Percentiles rank a stretch among this genome's conserved stretches.
These are phyloP conservation scores for Cornus florida DNA, from an alignment of 148 eudicot genomes.

Conservation along the genomic window DNA sequence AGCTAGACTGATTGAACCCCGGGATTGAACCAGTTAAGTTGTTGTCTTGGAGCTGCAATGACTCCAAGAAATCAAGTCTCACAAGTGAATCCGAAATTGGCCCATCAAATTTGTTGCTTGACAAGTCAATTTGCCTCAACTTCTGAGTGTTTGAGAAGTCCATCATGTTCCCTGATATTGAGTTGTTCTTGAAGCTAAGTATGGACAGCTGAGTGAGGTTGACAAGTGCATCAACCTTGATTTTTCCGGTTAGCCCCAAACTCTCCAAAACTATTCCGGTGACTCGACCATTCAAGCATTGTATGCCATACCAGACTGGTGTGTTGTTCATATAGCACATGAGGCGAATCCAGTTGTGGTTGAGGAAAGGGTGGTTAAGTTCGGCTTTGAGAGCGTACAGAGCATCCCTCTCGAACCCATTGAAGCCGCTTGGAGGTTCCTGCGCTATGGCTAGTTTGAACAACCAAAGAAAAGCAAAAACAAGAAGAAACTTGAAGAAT, in stretches of 20 bases:
- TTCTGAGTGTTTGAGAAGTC: conserved; percentile 27
- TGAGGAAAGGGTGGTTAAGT: conserved; percentile 27
- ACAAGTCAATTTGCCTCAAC: conserved; percentile 31
- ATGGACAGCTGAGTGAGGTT: conserved; percentile 27
- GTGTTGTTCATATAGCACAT: conserved; percentile 22
- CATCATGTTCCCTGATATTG: conserved; percentile 31
- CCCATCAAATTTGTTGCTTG: conserved; percentile 31
- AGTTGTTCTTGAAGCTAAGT: conserved; percentile 37
- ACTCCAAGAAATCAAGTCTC: conserved; percentile 19
- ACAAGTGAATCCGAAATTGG: conserved; percentile 30
- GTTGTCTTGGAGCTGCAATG: conserved; percentile 40
- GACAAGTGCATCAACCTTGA: conserved; percentile 22
- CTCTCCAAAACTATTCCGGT: conserved; percentile 28
- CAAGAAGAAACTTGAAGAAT: conserved; percentile 7
- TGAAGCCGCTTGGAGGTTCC: neutral
- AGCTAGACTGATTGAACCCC: conserved; percentile 27
- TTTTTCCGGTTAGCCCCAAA: conserved; percentile 25
- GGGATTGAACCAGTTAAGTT: conserved; percentile 30
- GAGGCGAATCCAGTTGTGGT: conserved; percentile 23
- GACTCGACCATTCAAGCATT: conserved; percentile 27
- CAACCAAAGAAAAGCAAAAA: neutral
- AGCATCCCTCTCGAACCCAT: conserved; percentile 30
- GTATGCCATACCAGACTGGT: conserved; percentile 30
- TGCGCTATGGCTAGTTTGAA: neutral
- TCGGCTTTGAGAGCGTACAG: conserved; percentile 25